phyloP scores from a whole-genome alignment of 2,329 filamentous ascomycete genomes.

The Trichothecium sympodiale region DNA sequence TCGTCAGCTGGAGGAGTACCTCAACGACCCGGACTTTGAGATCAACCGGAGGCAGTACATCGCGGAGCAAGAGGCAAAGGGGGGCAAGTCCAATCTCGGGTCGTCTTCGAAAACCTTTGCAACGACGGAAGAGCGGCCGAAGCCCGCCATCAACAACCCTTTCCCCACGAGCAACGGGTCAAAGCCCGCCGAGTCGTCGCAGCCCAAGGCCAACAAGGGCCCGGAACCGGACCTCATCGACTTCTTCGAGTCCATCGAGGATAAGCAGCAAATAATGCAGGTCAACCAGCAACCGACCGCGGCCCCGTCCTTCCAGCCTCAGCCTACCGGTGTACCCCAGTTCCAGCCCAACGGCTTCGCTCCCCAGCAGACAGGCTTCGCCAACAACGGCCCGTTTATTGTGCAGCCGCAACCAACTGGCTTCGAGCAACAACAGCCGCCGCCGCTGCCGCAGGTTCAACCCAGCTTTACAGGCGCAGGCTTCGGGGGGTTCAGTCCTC shows the following conservation, averaged over 20 bases:
- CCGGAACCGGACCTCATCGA: slow-evolving; percentile 75
- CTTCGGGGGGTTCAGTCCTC: slow-evolving; percentile 73
- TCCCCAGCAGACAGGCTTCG: slow-evolving; percentile 15
- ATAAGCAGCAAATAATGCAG: slow-evolving; percentile 67
- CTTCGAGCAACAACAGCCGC: slow-evolving; percentile 23
- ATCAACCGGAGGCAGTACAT: slow-evolving; percentile 85
- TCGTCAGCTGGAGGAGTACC: slow-evolving; percentile 83
- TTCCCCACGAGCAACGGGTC: slow-evolving; percentile 27
- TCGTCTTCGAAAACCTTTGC: slow-evolving; percentile 18
- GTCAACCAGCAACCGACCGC: slow-evolving; percentile 24
- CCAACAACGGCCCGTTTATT: slow-evolving; percentile 2
- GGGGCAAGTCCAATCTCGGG: slow-evolving; percentile 16
- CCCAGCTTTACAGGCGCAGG: slow-evolving; percentile 57
- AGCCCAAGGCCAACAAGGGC: slow-evolving; percentile 44
- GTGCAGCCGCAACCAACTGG: slow-evolving; percentile 11
- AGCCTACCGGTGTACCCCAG: slow-evolving; percentile 19
- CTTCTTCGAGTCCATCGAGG: slow-evolving; percentile 89
- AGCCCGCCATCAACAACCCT: slow-evolving; percentile 26
- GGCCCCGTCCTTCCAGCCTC: slow-evolving; percentile 25
- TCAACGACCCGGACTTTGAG: slow-evolving; percentile 92
- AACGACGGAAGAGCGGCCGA: slow-evolving; percentile 21
- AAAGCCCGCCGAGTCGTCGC: slow-evolving; percentile 18
- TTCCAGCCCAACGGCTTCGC: slow-evolving; percentile 6
- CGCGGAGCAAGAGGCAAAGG: slow-evolving; percentile 69
- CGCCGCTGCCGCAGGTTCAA: slow-evolving; percentile 30